phyloP scores from a whole-genome alignment of 768 basidiomycete genomes.

The Russula olivacea region DNA sequence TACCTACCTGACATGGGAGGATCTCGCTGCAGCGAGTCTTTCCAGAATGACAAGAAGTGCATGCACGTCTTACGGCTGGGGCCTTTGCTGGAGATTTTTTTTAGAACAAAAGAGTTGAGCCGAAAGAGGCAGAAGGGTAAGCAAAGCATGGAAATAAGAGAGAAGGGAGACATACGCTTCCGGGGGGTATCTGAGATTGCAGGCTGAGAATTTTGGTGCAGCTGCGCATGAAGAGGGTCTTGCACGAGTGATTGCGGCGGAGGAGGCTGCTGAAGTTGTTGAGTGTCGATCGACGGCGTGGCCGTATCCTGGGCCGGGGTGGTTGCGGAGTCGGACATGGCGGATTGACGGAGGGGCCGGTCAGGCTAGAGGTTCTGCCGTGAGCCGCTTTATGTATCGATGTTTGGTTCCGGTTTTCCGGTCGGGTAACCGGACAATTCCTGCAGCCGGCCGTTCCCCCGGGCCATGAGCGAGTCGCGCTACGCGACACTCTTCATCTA shows the following conservation, averaged over 20 bases:
- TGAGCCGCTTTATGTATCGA: slow-evolving; percentile 24
- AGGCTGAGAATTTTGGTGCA: slow-evolving; percentile 27
- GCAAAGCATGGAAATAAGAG: neutral
- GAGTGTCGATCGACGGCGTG: slow-evolving; percentile 53
- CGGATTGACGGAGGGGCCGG: slow-evolving; percentile 56
- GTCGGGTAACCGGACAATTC: slow-evolving; percentile 19
- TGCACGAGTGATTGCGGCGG: slow-evolving; percentile 20
- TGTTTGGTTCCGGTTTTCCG: slow-evolving; percentile 24
- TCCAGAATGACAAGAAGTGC: slow-evolving; percentile 74
- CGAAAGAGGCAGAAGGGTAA: neutral
- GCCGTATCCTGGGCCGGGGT: slow-evolving; percentile 64
- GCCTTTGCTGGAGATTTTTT: slow-evolving; percentile 52
- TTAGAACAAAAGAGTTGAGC: slow-evolving; percentile 23
- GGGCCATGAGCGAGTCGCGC: neutral
- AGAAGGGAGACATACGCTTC: slow-evolving; percentile 48
- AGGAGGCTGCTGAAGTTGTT: slow-evolving; percentile 38
- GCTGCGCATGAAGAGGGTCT: slow-evolving; percentile 31
- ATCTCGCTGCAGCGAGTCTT: slow-evolving; percentile 81
- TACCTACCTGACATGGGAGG: slow-evolving; percentile 68
- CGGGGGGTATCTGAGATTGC: slow-evolving; percentile 35
- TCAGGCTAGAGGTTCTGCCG: slow-evolving; percentile 11
- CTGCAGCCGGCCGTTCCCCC: slow-evolving; percentile 15
- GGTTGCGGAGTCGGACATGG: slow-evolving; percentile 58
- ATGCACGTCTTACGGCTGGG: slow-evolving; percentile 75
- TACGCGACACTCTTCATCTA: too few relatives aligned